phyloP scores from a whole-genome alignment of 805 yeast genomes.

The Cyberlindnera amylophila region DNA sequence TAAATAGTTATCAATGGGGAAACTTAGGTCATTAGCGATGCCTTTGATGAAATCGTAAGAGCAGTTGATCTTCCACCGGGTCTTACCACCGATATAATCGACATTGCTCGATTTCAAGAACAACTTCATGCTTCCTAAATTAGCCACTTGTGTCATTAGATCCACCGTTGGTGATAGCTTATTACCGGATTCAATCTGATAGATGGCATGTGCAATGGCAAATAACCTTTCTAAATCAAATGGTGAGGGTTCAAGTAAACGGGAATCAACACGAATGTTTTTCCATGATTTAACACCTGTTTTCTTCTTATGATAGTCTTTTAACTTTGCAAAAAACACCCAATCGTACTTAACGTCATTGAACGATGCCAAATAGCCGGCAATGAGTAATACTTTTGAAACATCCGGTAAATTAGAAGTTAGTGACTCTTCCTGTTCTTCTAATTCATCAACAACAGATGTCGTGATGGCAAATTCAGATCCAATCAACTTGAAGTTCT shows the following conservation, averaged over 20 bases:
- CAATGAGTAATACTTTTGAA: conserved; percentile 70
- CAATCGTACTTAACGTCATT: conserved; percentile 67
- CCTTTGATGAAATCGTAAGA: conserved; percentile 60
- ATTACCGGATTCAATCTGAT: conserved; percentile 38
- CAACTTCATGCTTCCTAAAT: conserved; percentile 32
- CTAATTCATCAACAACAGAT: conserved; percentile 18
- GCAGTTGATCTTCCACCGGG: conserved; percentile 77
- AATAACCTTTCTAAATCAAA: conserved; percentile 77
- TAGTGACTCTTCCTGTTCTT: conserved; percentile 9
- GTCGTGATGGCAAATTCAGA: conserved; percentile 31
- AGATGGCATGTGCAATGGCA: conserved; percentile 75
- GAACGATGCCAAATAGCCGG: conserved; percentile 81
- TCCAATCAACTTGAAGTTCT: conserved; percentile 28
- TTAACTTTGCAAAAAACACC: conserved; percentile 62
- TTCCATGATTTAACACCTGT: conserved; percentile 37
- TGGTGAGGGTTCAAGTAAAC: conserved; percentile 64
- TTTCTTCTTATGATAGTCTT: conserved; percentile 37
- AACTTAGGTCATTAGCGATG: conserved; percentile 59
- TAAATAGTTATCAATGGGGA: conserved; percentile 64
- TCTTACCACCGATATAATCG: conserved; percentile 61
- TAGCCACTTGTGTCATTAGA: conserved; percentile 32
- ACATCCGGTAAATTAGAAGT: conserved; percentile 49
- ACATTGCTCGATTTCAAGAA: conserved; percentile 32
- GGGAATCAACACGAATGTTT: conserved; percentile 46
- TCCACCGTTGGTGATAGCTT: conserved; percentile 32